Evolutionary conservation across 768 basidiomycete genomes (phyloP).

Genomic region (Phylloporus arenicola): DNA sequence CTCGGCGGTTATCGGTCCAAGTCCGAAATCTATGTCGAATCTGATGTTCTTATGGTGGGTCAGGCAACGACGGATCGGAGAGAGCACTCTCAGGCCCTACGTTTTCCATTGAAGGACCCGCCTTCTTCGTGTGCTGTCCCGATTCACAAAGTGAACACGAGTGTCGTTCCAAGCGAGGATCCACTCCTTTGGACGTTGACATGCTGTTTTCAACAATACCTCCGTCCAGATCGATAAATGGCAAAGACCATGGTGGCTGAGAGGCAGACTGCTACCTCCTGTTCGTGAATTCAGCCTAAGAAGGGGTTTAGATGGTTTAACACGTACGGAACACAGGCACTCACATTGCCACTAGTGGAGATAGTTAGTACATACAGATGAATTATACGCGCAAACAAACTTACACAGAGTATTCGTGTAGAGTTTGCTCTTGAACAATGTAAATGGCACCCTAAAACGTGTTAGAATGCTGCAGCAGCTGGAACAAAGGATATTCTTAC

Average conservation of each 20-base stretch:
- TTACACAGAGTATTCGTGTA: slow-evolving; percentile 20
- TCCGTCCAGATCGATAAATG: slow-evolving; percentile 3
- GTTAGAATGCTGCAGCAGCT: neutral
- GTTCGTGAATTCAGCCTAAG: slow-evolving; percentile 13
- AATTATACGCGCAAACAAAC: neutral
- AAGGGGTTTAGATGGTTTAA: neutral
- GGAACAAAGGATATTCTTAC: neutral
- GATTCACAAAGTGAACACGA: neutral
- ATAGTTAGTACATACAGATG: neutral
- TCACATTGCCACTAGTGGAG: slow-evolving; percentile 14
- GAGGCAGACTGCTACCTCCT: slow-evolving; percentile 2
- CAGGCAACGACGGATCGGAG: neutral
- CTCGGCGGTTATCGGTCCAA: neutral
- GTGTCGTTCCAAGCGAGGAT: neutral
- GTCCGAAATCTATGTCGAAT: neutral
- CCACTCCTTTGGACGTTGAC: slow-evolving; percentile 2
- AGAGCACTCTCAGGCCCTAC: neutral
- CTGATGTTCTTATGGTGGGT: neutral
- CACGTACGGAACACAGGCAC: neutral
- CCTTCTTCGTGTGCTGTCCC: slow-evolving; percentile 4
- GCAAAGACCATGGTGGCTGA: slow-evolving; percentile 4
- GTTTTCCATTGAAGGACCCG: neutral
- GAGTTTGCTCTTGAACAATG: slow-evolving; percentile 22
- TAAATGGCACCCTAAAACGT: slow-evolving; percentile 16
- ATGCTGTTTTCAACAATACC: neutral